Conservation (phyloP, 129 eudicot species). For the Saussurea involucrata region DNA sequence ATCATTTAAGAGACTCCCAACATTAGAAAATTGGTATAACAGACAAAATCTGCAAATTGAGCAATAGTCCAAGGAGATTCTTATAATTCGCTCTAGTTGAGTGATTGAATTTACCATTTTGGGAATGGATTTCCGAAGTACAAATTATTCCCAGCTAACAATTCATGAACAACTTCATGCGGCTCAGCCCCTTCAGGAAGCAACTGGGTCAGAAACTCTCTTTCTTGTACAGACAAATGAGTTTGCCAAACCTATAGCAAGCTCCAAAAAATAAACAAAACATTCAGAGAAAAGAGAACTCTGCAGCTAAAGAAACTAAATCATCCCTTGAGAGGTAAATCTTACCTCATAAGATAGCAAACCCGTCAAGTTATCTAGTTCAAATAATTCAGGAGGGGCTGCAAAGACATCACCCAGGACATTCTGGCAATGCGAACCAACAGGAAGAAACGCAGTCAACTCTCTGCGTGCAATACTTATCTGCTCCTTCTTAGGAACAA, state of each 20-base stretch:
- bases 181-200: conserved; percentile 65
- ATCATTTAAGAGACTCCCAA: neutral
- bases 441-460: conserved; percentile 44
- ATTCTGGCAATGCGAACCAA: conserved; percentile 34
- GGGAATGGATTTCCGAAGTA: conserved; percentile 74
- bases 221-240: conserved; percentile 65
- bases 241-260: conserved; percentile 75
- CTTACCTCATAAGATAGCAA: conserved; percentile 80
- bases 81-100: conserved; percentile 7
- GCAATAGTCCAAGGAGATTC: neutral
- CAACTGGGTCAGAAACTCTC: conserved; percentile 64
- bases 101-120: conserved; percentile 54
- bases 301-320: neutral
- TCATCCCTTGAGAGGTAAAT: neutral
- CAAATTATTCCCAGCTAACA: conserved; percentile 71
- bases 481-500: conserved; percentile 83
- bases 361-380: conserved; percentile 45
- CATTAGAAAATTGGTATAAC: neutral
- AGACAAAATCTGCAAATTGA: neutral
- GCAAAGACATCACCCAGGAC: conserved; percentile 66
- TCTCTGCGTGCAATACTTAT: conserved; percentile 65
- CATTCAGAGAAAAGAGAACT: conserved; percentile 9
- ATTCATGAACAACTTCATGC: conserved; percentile 48
- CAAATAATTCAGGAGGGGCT: conserved; percentile 69
- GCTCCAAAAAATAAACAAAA: conserved; percentile 6